Conservation (phyloP, 495 filamentous ascomycete species). For the Pyrenula massariospora region DNA sequence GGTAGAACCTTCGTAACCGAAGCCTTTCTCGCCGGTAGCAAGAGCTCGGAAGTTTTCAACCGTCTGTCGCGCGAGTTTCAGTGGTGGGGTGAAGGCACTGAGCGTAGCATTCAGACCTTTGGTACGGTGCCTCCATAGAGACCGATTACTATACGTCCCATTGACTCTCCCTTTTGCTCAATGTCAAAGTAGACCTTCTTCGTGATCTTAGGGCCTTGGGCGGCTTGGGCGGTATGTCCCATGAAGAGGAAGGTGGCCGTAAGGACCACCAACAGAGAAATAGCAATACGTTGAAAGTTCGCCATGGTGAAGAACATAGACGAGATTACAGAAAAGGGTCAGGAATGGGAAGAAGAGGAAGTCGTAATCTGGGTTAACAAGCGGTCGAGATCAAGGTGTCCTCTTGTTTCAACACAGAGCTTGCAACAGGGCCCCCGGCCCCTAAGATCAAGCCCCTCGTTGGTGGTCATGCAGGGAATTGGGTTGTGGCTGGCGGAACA, state of each 20-base stretch:
- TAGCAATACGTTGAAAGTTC: constrained; percentile 33
- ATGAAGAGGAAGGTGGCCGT: constrained; percentile 62
- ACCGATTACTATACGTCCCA: constrained; percentile 85
- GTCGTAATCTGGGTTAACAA: constrained; percentile 3
- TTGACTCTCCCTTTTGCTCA: constrained; percentile 69
- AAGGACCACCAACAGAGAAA: constrained; percentile 65
- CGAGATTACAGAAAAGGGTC: too few species aligned
- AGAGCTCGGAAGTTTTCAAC: constrained; percentile 97
- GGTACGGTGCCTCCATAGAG: constrained; percentile 98
- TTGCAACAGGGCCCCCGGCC: background rate
- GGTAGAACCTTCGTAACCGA: constrained; percentile 84
- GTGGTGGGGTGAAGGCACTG: too few species aligned
- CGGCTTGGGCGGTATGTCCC: constrained; percentile 55
- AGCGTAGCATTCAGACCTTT: constrained; percentile 48
- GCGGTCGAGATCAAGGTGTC: background rate
- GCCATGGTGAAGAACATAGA: constrained; percentile 27
- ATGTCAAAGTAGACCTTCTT: constrained; percentile 97
- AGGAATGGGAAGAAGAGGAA: constrained; percentile 2
- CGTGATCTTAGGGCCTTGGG: constrained; percentile 93
- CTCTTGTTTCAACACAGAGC: background rate
- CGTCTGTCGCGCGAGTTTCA: constrained; percentile 42
- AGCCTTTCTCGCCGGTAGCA: constrained; percentile 94
- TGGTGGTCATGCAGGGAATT: background rate
- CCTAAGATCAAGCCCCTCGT: background rate
- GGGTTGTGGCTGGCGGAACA: background rate